Conservation (phyloP, 2,329 filamentous ascomycete species). For the Beauveria brongniartii region DNA sequence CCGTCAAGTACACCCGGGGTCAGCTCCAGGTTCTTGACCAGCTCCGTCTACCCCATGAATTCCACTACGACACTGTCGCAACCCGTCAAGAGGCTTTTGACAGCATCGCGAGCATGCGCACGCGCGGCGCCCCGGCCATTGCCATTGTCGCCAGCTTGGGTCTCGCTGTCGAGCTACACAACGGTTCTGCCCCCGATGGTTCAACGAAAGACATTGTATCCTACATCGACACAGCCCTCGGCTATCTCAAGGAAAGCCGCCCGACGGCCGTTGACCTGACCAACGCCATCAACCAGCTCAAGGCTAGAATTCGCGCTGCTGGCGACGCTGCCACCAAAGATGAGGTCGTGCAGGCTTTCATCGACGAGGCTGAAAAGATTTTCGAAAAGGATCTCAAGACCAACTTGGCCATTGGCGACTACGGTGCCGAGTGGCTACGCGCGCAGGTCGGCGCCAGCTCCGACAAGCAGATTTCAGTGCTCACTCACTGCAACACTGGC, state of each 20-base stretch:
- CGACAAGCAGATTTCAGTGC: constrained; percentile 57
- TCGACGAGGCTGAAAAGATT: constrained; percentile 76
- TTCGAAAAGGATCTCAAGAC: constrained; percentile 78
- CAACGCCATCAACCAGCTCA: constrained; percentile 80
- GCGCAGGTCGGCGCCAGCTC: constrained; percentile 43
- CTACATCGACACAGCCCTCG: constrained; percentile 68
- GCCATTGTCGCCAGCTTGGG: constrained; percentile 93
- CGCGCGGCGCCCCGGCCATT: constrained; percentile 81
- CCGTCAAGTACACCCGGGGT: constrained; percentile 67
- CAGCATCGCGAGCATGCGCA: constrained; percentile 72
- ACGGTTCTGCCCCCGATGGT: constrained; percentile 36
- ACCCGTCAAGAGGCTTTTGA: constrained; percentile 71
- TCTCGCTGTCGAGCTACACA: constrained; percentile 74
- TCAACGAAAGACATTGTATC: constrained; percentile 51
- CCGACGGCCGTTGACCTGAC: constrained; percentile 93
- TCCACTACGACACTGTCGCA: constrained; percentile 66
- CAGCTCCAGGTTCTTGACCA: constrained; percentile 73
- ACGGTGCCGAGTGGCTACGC: constrained; percentile 77
- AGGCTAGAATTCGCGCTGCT: constrained; percentile 47
- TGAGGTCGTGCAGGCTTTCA: constrained; percentile 60
- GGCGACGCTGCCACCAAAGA: constrained; percentile 35
- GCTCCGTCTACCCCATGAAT: constrained; percentile 71
- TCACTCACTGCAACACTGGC: constrained; percentile 98
- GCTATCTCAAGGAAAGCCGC: constrained; percentile 80
- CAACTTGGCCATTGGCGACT: constrained; percentile 75